phyloP scores from a whole-genome alignment of 2,329 filamentous ascomycete genomes.

The Mycosphaerella sp. region DNA sequence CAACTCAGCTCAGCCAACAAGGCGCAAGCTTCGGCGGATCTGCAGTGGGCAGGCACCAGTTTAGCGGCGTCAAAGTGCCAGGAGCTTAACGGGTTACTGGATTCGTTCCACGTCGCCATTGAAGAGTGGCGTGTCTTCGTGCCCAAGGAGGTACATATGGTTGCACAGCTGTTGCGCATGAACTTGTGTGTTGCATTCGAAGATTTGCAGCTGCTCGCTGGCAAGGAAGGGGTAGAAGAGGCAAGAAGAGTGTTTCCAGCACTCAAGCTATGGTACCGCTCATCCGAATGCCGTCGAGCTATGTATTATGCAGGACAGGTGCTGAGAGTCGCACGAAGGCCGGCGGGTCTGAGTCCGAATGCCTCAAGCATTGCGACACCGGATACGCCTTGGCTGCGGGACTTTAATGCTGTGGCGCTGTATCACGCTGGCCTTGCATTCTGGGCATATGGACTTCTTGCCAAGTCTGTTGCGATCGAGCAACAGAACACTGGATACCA shows the following conservation, averaged over 20 bases:
- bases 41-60: slow-evolving; percentile 17
- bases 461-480: slow-evolving; percentile 14
- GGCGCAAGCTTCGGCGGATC: slow-evolving; percentile 15
- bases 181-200: slow-evolving; percentile 22
- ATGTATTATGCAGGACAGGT: slow-evolving; percentile 25
- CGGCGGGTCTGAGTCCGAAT: slow-evolving; percentile 17
- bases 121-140: slow-evolving; percentile 19
- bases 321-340: slow-evolving; percentile 17
- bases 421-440: slow-evolving; percentile 20
- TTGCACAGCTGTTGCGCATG: slow-evolving; percentile 21
- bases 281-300: slow-evolving; percentile 18
- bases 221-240: slow-evolving; percentile 23
- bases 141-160: slow-evolving; percentile 20
- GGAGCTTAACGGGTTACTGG: slow-evolving; percentile 13
- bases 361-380: slow-evolving; percentile 15
- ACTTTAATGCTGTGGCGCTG: slow-evolving; percentile 21
- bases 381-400: slow-evolving; percentile 21
- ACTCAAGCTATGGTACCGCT: slow-evolving; percentile 20
- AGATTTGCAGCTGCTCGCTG: slow-evolving; percentile 21
- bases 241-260: slow-evolving; percentile 18
- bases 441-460: slow-evolving; percentile 20
- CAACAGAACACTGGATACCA: slow-evolving; percentile 1
- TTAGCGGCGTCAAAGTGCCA: slow-evolving; percentile 21
- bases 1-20: slow-evolving; percentile 22
- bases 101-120: slow-evolving; percentile 20